Evolutionary conservation across 345 rosid genomes (phyloP).

Genomic region (Balakata baccata): DNA sequence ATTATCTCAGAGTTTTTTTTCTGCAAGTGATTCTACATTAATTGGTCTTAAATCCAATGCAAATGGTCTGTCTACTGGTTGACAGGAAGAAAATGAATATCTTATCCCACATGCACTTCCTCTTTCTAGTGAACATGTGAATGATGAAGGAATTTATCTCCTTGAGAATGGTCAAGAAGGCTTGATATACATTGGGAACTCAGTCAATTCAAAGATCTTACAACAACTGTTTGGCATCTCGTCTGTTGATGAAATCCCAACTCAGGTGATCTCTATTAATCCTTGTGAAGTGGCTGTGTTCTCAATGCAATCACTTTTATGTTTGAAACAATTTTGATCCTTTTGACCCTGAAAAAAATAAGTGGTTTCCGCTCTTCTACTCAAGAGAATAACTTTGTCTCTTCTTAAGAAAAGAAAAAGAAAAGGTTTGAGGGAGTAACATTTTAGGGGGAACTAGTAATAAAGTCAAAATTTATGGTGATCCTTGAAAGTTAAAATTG

Average conservation of each 20-base stretch:
- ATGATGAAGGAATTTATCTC: conserved; percentile 80
- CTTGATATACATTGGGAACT: conserved; percentile 71
- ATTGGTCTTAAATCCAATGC: conserved; percentile 16
- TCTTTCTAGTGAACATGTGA: conserved; percentile 77
- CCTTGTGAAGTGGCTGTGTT: neutral
- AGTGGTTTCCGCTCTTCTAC: neutral
- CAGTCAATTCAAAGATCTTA: conserved; percentile 58
- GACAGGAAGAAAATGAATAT: conserved; percentile 60
- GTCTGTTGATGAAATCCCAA: conserved; percentile 59
- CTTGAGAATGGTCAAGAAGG: conserved; percentile 94
- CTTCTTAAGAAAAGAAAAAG: neutral
- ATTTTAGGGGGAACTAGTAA: neutral
- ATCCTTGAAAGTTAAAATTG: neutral
- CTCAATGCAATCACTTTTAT: neutral
- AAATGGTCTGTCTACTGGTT: conserved; percentile 16
- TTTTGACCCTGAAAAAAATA: neutral
- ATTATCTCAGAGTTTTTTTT: neutral
- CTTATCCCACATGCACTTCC: conserved; percentile 64
- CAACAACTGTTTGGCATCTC: conserved; percentile 60
- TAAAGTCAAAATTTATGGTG: neutral
- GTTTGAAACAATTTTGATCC: neutral
- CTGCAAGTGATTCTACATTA: neutral
- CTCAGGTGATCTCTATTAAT: conserved; percentile 51
- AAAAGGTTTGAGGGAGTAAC: neutral
- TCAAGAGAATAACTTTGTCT: neutral